Conservation (phyloP, 1,284 basidiomycete species). For the Cryptococcus maquisensis region DNA sequence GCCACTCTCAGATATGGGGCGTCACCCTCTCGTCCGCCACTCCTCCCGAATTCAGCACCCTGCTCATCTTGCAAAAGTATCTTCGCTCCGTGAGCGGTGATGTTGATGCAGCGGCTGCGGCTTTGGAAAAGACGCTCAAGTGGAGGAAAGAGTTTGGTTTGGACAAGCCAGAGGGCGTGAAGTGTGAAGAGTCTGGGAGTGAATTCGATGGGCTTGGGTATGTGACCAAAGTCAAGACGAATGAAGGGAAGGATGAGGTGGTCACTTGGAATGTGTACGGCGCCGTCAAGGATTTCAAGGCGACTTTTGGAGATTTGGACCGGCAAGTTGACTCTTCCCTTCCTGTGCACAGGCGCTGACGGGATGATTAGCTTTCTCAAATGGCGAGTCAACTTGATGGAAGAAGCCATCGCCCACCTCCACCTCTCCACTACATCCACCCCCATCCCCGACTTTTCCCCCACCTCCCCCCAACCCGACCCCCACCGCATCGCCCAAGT, state of each 20-base stretch:
- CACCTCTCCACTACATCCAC: slow-evolving; percentile 14
- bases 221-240: slow-evolving; percentile 14
- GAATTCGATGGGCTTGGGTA: slow-evolving; percentile 23
- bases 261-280: slow-evolving; percentile 33
- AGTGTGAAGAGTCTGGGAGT: slow-evolving; percentile 11
- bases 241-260: slow-evolving; percentile 11
- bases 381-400: slow-evolving; percentile 27
- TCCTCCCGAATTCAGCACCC: slow-evolving; percentile 13
- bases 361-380: slow-evolving; percentile 18
- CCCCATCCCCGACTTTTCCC: slow-evolving; percentile 19
- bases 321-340: slow-evolving; percentile 9
- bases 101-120: slow-evolving; percentile 13
- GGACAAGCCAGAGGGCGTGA: slow-evolving; percentile 4
- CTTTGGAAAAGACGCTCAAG: slow-evolving; percentile 17
- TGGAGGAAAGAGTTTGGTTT: slow-evolving; percentile 27
- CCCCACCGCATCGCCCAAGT: slow-evolving; percentile 27
- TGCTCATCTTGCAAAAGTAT: slow-evolving; percentile 27
- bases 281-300: slow-evolving; percentile 16
- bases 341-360: neutral
- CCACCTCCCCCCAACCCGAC: slow-evolving; percentile 8
- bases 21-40: slow-evolving; percentile 15
- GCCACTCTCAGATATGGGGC: slow-evolving; percentile 24
- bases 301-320: slow-evolving; percentile 27
- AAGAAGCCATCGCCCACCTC: slow-evolving; percentile 18
- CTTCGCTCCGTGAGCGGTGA: slow-evolving; percentile 19